Conservation (phyloP, 2,329 filamentous ascomycete genomes). For the Aureobasidium melanogenum region DNA sequence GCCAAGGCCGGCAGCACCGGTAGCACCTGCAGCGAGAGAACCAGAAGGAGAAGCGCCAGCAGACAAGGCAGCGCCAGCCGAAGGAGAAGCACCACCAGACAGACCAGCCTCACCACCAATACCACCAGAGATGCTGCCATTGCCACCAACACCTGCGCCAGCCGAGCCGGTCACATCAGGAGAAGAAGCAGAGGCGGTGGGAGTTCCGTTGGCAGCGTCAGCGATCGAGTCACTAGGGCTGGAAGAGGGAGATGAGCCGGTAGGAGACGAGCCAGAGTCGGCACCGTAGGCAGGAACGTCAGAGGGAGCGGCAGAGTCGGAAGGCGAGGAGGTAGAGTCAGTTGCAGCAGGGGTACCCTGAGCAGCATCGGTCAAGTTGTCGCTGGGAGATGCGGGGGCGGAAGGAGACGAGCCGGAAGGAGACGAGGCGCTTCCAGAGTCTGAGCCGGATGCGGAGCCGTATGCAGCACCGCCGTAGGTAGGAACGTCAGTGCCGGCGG, state of each 20-base stretch:
- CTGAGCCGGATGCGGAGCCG: not conserved
- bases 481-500: not conserved
- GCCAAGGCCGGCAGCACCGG: conserved; percentile 3
- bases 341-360: not conserved
- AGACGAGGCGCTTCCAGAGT: conserved; percentile 4
- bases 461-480: not conserved
- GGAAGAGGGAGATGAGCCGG: not conserved
- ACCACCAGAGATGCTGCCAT: not conserved
- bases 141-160: not conserved
- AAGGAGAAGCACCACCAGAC: not conserved
- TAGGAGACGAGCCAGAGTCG: not conserved
- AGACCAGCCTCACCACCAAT: not conserved
- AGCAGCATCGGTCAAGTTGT: not conserved
- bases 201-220: conserved; percentile 35
- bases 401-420: conserved; percentile 4
- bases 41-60: not conserved
- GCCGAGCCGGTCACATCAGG: conserved; percentile 23
- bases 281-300: not conserved
- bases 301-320: not conserved
- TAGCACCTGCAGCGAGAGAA: not conserved
- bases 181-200: conserved; percentile 26
- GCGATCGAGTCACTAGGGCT: conserved; percentile 18
- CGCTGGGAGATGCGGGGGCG: not conserved
- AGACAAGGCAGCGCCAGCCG: not conserved
- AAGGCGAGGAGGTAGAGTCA: not conserved